Base-by-base conservation (phyloP, 2,329 filamentous ascomycete species). In the Verticillium longisporum region DNA sequence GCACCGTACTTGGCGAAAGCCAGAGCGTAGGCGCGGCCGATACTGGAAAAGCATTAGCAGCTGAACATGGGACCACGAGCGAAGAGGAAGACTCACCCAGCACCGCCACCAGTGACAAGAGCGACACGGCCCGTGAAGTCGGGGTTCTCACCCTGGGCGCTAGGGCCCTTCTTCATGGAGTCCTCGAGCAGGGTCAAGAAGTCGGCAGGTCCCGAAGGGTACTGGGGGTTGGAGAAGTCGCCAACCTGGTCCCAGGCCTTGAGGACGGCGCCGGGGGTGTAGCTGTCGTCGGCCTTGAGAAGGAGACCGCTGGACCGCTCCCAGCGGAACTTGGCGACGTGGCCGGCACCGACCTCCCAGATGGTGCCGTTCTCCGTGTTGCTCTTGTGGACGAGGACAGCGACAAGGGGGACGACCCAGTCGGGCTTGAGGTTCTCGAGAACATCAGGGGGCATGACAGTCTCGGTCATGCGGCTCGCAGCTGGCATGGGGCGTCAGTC, bases 391-490 rank as follows among this genome's bases (percentile, higher is more conserved):
- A 90, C 90, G 57, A 99, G 83, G 61, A 90, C 88, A 58, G 92
- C 94, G 37, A 98, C 95, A 54, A 98, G 82, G 41, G 95, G 95
- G 56, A 98, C 92, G 63, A 99, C 88, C 92, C 93, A 98, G 65
- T 96, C 92, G 57, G 95, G 95, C 82, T 90, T 93, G 66, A 97
- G 83, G 72, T 86, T 88, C 68, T 89, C 88, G 68, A 98, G 83
- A 50, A 97, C 84, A 72, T 97, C 93, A n/a, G 92, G 91, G 38
- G 93, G 93, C 92, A 98, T 95, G 68, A 97, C 84, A 18, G 94
- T 97, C 74, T 92, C 87, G 54, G 93, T 97, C 92, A 98, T 96
- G 74, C 94, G 88, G 78, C 90, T 95, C 63, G 93, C 95, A 68
- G 94, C 94, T 86, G n/a, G 61, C 31, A 15, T n/a, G 7, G 15